Evolutionary conservation across 305 asterid species (phyloP).

Genomic region (Andrographis paniculata): DNA sequence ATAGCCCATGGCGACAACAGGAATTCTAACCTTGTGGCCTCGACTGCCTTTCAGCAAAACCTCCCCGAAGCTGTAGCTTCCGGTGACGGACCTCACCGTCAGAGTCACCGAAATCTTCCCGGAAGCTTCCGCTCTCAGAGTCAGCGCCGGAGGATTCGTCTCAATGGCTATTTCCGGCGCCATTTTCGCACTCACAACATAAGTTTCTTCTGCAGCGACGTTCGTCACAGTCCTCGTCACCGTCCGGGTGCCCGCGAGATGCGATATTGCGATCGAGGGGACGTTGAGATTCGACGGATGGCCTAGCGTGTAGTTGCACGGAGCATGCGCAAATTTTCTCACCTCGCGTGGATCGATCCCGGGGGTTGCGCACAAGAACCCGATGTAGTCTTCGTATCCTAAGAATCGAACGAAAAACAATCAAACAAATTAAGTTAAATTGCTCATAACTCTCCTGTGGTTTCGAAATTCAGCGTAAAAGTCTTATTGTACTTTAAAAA

Average conservation of each 20-base stretch:
- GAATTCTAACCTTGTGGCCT: constrained; percentile 70
- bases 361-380: constrained; percentile 91
- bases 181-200: constrained; percentile 77
- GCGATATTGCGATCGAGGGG: constrained; percentile 83
- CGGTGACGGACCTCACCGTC: constrained; percentile 62
- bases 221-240: constrained; percentile 75
- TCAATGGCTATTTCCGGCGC: constrained; percentile 85
- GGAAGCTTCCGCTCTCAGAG: constrained; percentile 67
- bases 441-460: too few species aligned
- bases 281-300: constrained; percentile 84
- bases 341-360: constrained; percentile 68
- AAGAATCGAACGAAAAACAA: constrained; percentile 9
- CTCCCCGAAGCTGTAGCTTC: constrained; percentile 88
- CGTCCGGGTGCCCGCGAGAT: constrained; percentile 80
- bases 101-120: constrained; percentile 56
- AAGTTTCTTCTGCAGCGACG: constrained; percentile 89
- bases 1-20: constrained; percentile 54
- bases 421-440: too few species aligned
- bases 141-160: constrained; percentile 87
- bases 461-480: too few species aligned
- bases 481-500: too few species aligned
- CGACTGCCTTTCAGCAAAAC: constrained; percentile 79
- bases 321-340: constrained; percentile 50
- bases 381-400: constrained; percentile 92
- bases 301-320: constrained; percentile 89